Conservation (phyloP, 495 filamentous ascomycete species). For the Trypethelium eluteriae region DNA sequence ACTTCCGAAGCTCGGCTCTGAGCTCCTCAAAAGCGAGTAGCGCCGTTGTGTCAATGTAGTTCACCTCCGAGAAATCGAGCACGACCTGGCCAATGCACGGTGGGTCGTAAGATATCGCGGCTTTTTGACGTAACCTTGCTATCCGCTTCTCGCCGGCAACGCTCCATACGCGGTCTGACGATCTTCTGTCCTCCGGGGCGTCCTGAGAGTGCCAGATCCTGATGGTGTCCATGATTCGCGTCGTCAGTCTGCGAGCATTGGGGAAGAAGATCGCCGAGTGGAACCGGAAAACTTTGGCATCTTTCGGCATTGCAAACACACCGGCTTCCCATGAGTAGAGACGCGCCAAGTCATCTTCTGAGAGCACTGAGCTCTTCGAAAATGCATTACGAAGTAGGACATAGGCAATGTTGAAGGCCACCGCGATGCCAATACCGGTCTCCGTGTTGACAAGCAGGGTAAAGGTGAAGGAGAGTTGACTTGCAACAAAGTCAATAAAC, state of each 20-base stretch:
- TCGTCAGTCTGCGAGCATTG: conserved; percentile 43
- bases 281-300: conserved; percentile 39
- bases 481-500: conserved; percentile 43
- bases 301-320: conserved; percentile 29
- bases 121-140: conserved; percentile 27
- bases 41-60: conserved; percentile 21
- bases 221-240: conserved; percentile 37
- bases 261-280: conserved; percentile 42
- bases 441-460: conserved; percentile 46
- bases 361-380: conserved; percentile 25
- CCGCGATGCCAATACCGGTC: conserved; percentile 41
- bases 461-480: conserved; percentile 45
- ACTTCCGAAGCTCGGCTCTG: conserved; percentile 15
- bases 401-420: conserved; percentile 42
- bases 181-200: conserved; percentile 31
- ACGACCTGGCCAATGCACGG: conserved; percentile 20
- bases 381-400: conserved; percentile 41
- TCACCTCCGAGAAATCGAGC: conserved; percentile 21
- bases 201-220: conserved; percentile 33
- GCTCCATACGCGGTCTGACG: conserved; percentile 41
- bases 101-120: conserved; percentile 17
- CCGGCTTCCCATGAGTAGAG: conserved; percentile 17
- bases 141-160: conserved; percentile 36
- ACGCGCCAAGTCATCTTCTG: conserved; percentile 10
- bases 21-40: conserved; percentile 14